Evolutionary conservation across 352 stramenopile genomes (phyloP), one percentile per base, ranked within the genome.

Genomic region (Phytophthora cryptogea): DNA sequence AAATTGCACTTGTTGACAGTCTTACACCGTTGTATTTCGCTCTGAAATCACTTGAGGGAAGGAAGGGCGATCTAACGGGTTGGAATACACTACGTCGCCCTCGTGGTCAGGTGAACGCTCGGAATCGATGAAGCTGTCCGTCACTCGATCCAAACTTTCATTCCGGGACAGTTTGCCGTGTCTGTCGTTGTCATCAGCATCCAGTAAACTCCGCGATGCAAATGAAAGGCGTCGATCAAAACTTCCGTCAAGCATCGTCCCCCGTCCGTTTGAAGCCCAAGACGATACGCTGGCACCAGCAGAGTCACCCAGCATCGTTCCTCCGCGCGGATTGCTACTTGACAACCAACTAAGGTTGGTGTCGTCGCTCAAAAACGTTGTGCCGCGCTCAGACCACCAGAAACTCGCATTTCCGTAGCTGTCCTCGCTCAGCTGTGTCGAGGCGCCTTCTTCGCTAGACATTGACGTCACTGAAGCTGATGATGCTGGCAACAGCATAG

Each of bases 311-410:
- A 78, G 54, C 60, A 78, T 74, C 23, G 67, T 80, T 14, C 64
- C 58, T 42, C 56, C 55, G 39, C 62, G 54, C 3, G 58, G 47
- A 36, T 59, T 61, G 20, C 65, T 66, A 11, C 56, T 63, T 9
- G 74, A 79, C 30, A 81, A 36, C 72, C 69, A 84, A 53, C 71
- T 80, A 35, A 54, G 41, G 54, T 61, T 76, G 28, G 41, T 64
- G 8, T 81, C 72, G 35, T 84, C 72, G 26, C 59, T 66, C 28
- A 74, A 72, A 50, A 74, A 74, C 6, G 63, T 72, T 9, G 56
- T 75, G 0, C 66, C 60, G 8, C 66, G 66, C 40, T 84, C 72
- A 14, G 74, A 79, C 70, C 69, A 80, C 74, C 74, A 84, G 33
- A 80, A 66, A 17, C 68, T 74, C 6, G 72, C 71, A 35, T 66